Base-by-base conservation (phyloP, 83 land plant species). In the Picea engelmannii region DNA sequence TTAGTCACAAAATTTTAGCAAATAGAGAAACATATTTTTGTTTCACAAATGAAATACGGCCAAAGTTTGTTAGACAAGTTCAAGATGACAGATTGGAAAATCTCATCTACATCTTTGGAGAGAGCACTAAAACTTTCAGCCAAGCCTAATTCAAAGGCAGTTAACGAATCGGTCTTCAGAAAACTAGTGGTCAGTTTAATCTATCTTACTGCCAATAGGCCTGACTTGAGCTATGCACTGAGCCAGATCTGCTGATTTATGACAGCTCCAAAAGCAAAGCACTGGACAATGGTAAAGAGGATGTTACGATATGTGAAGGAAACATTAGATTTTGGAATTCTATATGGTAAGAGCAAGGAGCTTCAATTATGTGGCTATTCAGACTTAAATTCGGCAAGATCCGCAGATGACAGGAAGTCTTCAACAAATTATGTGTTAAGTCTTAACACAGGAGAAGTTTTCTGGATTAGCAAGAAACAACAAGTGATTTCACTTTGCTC, bases 41-140 rank as follows among this genome's bases (percentile, higher is more conserved):
- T 64, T 64, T 64, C 66, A 64, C 23, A 64, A 64, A 64, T 7
- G 23, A 64, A 64, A 64, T 64, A 64, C n/a, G 27, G 6, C 66
- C n/a, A 64, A 64, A 64, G 66, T 64, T 64, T 64, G 66, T 64
- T 64, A 64, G 66, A 64, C 27, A 64, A 20, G 66, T 64, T 64
- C 66, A 64, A 6, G 66, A 64, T 64, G 66, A 1, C 21, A 64
- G 66, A 64, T n/a, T 64, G 66, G 7, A 64, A 64, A 64, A 64
- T 64, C 66, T 64, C 21, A 64, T 64, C 21, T 20, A 64, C 27
- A 64, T 24, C 27, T 64, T n/a, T 64, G 66, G 66, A 64, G 23
- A 64, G n/a, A n/a, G 66, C 24, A 24, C 4, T 64, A 3, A 64
- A 18, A 18, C 23, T 64, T 64, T 64, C 66, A 64, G 66, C 24